Percentiles rank a stretch among this genome's conserved stretches.
phyloP scores from a whole-genome alignment of 148 eudicot species.

The Vaccinium myrtillus region DNA sequence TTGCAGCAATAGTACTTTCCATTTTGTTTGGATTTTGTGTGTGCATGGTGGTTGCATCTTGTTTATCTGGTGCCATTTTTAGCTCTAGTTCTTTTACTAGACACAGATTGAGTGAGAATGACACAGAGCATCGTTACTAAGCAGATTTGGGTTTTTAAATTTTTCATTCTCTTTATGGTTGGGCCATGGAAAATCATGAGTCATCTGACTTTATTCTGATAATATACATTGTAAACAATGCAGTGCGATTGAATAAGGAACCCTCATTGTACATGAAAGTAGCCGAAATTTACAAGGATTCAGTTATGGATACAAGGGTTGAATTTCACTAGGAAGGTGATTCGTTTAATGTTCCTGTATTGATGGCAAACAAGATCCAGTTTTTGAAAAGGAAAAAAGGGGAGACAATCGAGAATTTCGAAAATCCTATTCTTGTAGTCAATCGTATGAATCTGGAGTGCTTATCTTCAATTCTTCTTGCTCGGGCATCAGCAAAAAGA shows the following conservation, averaged over 20 bases:
- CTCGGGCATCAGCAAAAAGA: neutral
- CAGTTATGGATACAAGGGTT: neutral
- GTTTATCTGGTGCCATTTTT: neutral
- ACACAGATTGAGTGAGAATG: neutral
- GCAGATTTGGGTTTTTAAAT: too few relatives aligned
- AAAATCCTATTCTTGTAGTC: neutral
- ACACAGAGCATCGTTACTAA: neutral
- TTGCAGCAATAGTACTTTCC: neutral
- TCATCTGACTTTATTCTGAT: neutral
- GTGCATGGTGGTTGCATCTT: neutral
- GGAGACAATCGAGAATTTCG: neutral
- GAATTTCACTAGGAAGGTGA: neutral
- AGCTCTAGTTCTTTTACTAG: neutral
- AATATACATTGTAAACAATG: neutral
- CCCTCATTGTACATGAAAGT: neutral
- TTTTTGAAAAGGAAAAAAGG: too few relatives aligned
- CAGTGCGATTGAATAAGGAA: slow-evolving; percentile 2
- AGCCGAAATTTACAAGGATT: neutral
- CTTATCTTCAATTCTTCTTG: neutral
- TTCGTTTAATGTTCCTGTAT: neutral
- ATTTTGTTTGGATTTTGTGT: neutral
- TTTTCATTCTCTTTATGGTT: neutral
- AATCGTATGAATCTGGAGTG: neutral
- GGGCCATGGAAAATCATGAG: neutral
- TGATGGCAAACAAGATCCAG: neutral